Percentiles rank a stretch among this genome's conserved stretches.
These are phyloP conservation scores for Plantago lanceolata DNA, from an alignment of 305 asterid genomes.

Conservation along the genomic window DNA sequence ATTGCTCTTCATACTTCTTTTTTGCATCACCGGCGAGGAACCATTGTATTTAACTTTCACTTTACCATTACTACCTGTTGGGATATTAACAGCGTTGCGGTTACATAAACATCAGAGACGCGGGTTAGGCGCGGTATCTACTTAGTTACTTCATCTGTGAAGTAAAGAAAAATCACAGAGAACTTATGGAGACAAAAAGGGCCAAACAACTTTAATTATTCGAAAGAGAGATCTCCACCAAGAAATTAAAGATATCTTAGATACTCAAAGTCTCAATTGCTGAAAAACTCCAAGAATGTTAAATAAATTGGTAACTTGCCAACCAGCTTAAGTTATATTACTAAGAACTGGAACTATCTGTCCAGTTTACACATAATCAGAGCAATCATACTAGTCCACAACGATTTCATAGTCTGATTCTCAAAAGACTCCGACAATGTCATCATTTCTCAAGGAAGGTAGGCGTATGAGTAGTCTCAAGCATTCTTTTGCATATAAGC, in stretches of 20 bases:
- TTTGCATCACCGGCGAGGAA: slow-evolving; percentile 25
- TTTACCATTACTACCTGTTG: slow-evolving; percentile 26
- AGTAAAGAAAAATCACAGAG: neutral
- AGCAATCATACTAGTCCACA: too few species aligned
- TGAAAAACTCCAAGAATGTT: neutral
- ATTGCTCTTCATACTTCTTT: slow-evolving; percentile 18
- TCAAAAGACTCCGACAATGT: too few species aligned
- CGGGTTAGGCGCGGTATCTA: neutral
- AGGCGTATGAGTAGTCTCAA: too few species aligned
- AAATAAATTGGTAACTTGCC: neutral
- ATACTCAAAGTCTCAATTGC: neutral
- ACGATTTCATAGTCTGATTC: too few species aligned
- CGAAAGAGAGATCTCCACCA: too few species aligned
- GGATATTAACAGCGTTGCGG: slow-evolving; percentile 6
- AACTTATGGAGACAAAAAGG: neutral
- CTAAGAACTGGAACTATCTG: neutral
- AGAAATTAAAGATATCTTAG: neutral
- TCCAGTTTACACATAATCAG: too few species aligned
- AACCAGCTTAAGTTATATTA: neutral
- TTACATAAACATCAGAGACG: slow-evolving; percentile 1
- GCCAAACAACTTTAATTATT: neutral
- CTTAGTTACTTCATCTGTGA: neutral
- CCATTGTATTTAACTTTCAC: slow-evolving; percentile 20
- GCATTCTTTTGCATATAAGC: neutral
- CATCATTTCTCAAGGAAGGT: too few species aligned